These are phyloP conservation scores for Aspergillus arachidicola DNA, from an alignment of 2,329 filamentous ascomycete species.

Conservation along the genomic window DNA sequence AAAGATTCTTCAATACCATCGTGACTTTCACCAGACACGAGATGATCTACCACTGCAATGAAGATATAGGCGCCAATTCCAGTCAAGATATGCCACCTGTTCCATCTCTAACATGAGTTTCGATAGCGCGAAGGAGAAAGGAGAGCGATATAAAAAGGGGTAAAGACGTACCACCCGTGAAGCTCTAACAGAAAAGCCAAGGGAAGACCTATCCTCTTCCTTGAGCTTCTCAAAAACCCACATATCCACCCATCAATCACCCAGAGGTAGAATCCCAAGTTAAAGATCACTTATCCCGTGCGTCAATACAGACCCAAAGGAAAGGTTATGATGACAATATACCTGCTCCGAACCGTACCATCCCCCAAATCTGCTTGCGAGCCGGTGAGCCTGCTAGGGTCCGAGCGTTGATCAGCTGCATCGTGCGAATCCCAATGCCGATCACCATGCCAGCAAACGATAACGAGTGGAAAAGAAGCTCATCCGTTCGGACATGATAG, in stretches of 20 bases:
- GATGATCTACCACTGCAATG: slow-evolving; percentile 24
- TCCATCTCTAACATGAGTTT: neutral
- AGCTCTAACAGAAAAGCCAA: slow-evolving; percentile 32
- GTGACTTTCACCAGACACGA: slow-evolving; percentile 18
- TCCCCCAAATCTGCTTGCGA: slow-evolving; percentile 21
- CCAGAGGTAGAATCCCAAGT: slow-evolving; percentile 25
- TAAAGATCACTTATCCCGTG: slow-evolving; percentile 18
- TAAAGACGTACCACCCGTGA: slow-evolving; percentile 31
- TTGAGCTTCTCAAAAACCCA: slow-evolving; percentile 17
- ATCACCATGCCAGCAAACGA: slow-evolving; percentile 18
- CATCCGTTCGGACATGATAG: slow-evolving; percentile 22
- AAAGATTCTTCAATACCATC: slow-evolving; percentile 10
- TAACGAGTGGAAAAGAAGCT: slow-evolving; percentile 20
- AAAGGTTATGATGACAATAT: neutral
- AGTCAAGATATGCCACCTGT: slow-evolving; percentile 28
- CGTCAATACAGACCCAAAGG: neutral
- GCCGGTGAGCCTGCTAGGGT: slow-evolving; percentile 13
- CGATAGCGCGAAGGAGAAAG: neutral
- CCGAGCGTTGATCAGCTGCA: slow-evolving; percentile 15
- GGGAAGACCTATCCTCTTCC: slow-evolving; percentile 26
- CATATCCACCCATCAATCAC: slow-evolving; percentile 30
- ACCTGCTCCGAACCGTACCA: slow-evolving; percentile 25
- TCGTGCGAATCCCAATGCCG: slow-evolving; percentile 19
- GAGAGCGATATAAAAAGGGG: neutral
- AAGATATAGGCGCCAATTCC: slow-evolving; percentile 27